Evolutionary conservation across 1,284 basidiomycete species (phyloP).

Genomic region (Rhodotorula sp.): DNA sequence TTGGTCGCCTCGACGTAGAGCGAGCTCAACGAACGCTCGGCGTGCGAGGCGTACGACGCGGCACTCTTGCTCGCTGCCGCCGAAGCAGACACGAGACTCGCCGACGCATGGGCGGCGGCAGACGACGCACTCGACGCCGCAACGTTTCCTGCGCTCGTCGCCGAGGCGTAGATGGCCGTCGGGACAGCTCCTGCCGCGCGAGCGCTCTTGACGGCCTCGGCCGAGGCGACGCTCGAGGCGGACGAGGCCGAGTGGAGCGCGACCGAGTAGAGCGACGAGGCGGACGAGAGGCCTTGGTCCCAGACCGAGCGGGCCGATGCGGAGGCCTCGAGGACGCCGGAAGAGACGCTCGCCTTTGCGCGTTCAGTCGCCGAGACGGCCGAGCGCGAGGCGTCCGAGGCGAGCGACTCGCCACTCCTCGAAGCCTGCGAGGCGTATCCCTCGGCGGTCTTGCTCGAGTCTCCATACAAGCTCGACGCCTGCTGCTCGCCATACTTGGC

Average conservation of each 20-base stretch:
- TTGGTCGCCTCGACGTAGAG: constrained; percentile 16
- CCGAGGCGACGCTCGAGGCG: constrained; percentile 33
- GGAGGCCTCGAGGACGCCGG: constrained; percentile 29
- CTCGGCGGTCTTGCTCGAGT: constrained; percentile 5
- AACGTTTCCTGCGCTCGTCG: constrained; percentile 30
- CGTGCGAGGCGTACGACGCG: constrained; percentile 1
- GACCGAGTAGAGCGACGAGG: constrained; percentile 27
- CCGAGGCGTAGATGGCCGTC: constrained; percentile 22
- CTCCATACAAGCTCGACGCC: constrained; percentile 30
- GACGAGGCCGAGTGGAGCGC: constrained; percentile 28
- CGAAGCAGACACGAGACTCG: constrained; percentile 26
- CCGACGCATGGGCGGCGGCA: constrained; percentile 26
- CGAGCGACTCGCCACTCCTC: constrained; percentile 19
- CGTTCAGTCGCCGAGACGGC: constrained; percentile 5
- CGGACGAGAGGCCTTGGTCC: constrained; percentile 26
- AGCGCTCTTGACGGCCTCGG: constrained; percentile 10
- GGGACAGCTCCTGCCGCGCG: constrained; percentile 4
- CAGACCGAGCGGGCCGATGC: constrained; percentile 23
- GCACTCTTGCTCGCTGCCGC: constrained; percentile 25
- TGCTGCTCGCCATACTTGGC: constrained; percentile 42
- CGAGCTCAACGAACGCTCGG: constrained; percentile 15
- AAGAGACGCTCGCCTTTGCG: constrained; percentile 24
- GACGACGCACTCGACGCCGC: constrained; percentile 34
- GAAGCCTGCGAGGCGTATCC: constrained; percentile 19
- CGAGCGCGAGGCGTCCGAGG: neutral